phyloP scores from a whole-genome alignment of 371 early-diverging fungal genomes.

The Funneliformis caledonium region DNA sequence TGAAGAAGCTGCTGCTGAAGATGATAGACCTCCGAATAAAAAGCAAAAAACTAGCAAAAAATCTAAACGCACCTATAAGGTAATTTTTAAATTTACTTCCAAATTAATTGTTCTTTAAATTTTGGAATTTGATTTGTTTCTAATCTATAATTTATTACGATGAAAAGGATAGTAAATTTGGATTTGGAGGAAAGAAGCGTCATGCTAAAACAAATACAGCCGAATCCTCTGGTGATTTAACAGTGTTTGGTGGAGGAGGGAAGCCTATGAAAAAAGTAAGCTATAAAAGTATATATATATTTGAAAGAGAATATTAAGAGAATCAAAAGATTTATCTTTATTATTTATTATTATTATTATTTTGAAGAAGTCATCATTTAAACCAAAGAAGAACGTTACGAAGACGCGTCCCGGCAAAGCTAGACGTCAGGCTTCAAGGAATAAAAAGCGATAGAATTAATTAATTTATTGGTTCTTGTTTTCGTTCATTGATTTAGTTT shows the following conservation, averaged over 20 bases:
- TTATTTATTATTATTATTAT: not conserved
- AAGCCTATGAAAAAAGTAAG: constrained; percentile 15
- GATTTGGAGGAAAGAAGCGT: constrained; percentile 89
- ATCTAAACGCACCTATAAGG: constrained; percentile 43
- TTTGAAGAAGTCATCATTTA: not conserved
- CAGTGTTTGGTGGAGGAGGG: constrained; percentile 54
- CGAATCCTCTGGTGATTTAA: constrained; percentile 74
- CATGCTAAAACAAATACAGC: constrained; percentile 71
- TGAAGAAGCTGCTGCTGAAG: constrained; percentile 63
- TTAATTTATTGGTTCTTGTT: too few species aligned
- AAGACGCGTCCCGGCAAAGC: constrained; percentile 38
- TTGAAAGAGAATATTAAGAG: not conserved
- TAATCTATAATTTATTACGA: not conserved
- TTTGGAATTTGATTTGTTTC: not conserved
- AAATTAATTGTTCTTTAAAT: constrained; percentile 39
- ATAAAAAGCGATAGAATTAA: constrained; percentile 12
- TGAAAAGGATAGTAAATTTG: constrained; percentile 70
- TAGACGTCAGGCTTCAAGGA: constrained; percentile 27
- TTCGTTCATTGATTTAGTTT: too few species aligned
- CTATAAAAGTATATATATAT: not conserved
- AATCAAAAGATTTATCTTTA: not conserved
- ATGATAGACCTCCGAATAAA: constrained; percentile 43
- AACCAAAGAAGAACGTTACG: constrained; percentile 13
- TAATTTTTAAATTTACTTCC: constrained; percentile 47
- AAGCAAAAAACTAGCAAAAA: constrained; percentile 44